Evolutionary conservation across 2,329 filamentous ascomycete species (phyloP), one percentile per base, ranked within the genome.

Genomic region (Bipolaris cookei): DNA sequence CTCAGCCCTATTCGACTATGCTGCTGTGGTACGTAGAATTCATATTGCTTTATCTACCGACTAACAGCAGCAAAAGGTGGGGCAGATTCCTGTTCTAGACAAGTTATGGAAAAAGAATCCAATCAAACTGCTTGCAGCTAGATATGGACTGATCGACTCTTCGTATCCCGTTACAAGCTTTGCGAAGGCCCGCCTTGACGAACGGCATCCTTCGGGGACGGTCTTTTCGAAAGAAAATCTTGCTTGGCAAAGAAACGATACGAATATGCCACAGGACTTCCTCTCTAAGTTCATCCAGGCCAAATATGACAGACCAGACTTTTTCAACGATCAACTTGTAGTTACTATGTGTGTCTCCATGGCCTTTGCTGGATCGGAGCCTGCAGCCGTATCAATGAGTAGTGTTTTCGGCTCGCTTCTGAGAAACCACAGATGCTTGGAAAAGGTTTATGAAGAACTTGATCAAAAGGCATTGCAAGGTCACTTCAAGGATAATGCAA

Each of bases 291-390:
- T 38, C 16, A 18, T 38, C n/a, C 35, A 38, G 18, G n/a, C 35
- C 35, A n/a, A 38, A 4, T 7, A 38, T 10, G 18, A 38, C 7
- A 16, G 18, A 3, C 35, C 35, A 4, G 35, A 38, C 11, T 30
- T 37, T 23, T 16, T 43, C 21, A 44, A 38, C 18, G 45, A 46
- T 37, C 23, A 55, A 21, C 51, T 25, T 13, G 32, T 47, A 3
- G 20, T 38, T 18, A 30, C 45, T 6, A 55, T 50, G 45, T 55
- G 45, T 32, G 45, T 35, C 10, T 55, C 52, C 32, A 49, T 49
- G 38, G 28, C 30, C n/a, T 43, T 55, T 39, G 52, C 52, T 32
- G 52, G 52, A 23, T 43, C 45, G 8, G 52, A 55, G 18, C 25
- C 44, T 6, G 30, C 52, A 43, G 37, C 52, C 14, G 30, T 55